Evolutionary conservation across 768 basidiomycete species (phyloP).

Genomic region (Russula foetens): DNA sequence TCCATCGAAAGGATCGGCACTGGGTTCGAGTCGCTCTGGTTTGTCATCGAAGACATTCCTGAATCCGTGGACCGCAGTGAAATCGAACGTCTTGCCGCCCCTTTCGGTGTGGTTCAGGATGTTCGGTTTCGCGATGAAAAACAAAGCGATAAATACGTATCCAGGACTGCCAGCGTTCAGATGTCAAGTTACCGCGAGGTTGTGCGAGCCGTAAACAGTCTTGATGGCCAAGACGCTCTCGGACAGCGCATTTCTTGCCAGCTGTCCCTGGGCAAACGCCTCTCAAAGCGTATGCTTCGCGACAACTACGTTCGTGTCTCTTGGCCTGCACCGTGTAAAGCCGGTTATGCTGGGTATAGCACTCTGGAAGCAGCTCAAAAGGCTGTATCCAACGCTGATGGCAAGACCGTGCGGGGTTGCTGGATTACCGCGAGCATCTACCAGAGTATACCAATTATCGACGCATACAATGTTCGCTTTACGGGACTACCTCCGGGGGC

Average conservation of each 20-base stretch:
- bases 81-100: constrained; percentile 33
- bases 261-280: constrained; percentile 35
- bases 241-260: constrained; percentile 37
- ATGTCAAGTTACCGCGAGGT: constrained; percentile 45
- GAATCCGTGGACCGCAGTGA: constrained; percentile 26
- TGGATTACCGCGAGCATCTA: constrained; percentile 43
- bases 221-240: constrained; percentile 41
- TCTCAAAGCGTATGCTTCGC: constrained; percentile 33
- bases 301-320: constrained; percentile 50
- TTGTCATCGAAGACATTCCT: constrained; percentile 48
- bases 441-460: constrained; percentile 50
- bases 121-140: constrained; percentile 23
- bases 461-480: constrained; percentile 53
- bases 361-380: constrained; percentile 39
- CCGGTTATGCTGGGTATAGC: constrained; percentile 57
- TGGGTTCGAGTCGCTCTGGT: constrained; percentile 60
- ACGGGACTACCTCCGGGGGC: constrained; percentile 41
- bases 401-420: constrained; percentile 31
- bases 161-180: constrained; percentile 34
- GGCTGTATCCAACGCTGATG: constrained; percentile 40
- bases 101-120: constrained; percentile 41
- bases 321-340: constrained; percentile 50
- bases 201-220: constrained; percentile 38
- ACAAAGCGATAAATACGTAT: constrained; percentile 2
- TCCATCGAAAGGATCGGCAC: constrained; percentile 48